These are phyloP conservation scores for Malus hybrid DNA, from an alignment of 331 rosid species.

Conservation along the genomic window DNA sequence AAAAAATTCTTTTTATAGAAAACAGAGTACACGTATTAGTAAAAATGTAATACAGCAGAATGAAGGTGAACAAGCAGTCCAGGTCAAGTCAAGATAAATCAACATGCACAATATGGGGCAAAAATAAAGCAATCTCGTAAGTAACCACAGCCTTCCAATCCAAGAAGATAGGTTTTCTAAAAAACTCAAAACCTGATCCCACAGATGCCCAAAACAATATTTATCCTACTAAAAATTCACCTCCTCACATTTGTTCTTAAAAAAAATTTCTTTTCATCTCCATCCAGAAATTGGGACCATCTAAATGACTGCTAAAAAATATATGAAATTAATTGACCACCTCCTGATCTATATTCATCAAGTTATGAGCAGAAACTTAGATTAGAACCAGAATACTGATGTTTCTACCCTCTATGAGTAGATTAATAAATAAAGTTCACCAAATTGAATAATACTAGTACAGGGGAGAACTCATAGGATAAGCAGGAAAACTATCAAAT, in stretches of 20 bases:
- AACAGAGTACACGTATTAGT: not conserved
- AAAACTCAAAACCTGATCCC: not conserved
- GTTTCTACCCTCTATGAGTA: conserved; percentile 1
- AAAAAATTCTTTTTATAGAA: not conserved
- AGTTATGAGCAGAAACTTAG: not conserved
- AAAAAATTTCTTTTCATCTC: not conserved
- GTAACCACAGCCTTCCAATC: not conserved
- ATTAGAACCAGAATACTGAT: conserved; percentile 1
- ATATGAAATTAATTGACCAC: not conserved
- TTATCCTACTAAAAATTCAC: not conserved
- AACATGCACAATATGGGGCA: not conserved
- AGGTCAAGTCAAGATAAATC: not conserved
- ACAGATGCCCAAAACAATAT: not conserved
- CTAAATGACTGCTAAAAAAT: not conserved
- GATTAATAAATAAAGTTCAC: not conserved
- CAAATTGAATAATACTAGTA: not conserved
- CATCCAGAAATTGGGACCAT: not conserved
- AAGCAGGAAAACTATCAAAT: not conserved
- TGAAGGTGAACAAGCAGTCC: not conserved
- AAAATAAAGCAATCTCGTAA: not conserved
- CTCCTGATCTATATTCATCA: not conserved
- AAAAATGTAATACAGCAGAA: not conserved
- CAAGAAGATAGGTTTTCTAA: not conserved
- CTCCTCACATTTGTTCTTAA: not conserved
- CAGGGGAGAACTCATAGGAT: not conserved